phyloP scores from a whole-genome alignment of 345 rosid genomes.

The Gossypium raimondii region DNA sequence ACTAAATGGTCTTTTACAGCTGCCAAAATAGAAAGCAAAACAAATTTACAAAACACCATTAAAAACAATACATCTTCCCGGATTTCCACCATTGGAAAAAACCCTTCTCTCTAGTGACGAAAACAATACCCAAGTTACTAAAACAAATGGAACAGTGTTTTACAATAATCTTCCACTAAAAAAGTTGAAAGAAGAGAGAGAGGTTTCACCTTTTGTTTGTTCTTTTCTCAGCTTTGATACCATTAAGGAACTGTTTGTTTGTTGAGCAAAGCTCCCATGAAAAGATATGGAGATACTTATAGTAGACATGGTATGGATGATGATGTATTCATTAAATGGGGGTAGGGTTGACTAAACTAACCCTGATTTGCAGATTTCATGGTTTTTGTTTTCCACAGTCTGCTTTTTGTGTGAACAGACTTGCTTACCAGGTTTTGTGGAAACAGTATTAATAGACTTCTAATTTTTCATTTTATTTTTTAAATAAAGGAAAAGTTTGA shows the following conservation, averaged over 20 bases:
- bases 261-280: background rate
- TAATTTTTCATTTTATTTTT: too few species aligned
- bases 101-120: too few species aligned
- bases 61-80: too few species aligned
- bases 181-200: background rate
- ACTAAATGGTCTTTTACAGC: too few species aligned
- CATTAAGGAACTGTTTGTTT: background rate
- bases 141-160: too few species aligned
- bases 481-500: background rate
- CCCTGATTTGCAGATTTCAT: background rate
- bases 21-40: too few species aligned
- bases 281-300: background rate
- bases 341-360: constrained; percentile 10
- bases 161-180: too few species aligned
- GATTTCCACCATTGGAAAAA: too few species aligned
- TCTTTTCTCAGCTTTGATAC: too few species aligned
- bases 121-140: too few species aligned
- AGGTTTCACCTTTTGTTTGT: too few species aligned
- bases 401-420: background rate
- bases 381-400: background rate
- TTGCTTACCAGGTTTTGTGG: background rate
- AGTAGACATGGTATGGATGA: constrained; percentile 3
- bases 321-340: background rate
- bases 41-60: too few species aligned
- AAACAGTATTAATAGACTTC: background rate